These are phyloP conservation scores for Fraxinus ornus DNA, from an alignment of 305 asterid genomes.

Conservation along the genomic window DNA sequence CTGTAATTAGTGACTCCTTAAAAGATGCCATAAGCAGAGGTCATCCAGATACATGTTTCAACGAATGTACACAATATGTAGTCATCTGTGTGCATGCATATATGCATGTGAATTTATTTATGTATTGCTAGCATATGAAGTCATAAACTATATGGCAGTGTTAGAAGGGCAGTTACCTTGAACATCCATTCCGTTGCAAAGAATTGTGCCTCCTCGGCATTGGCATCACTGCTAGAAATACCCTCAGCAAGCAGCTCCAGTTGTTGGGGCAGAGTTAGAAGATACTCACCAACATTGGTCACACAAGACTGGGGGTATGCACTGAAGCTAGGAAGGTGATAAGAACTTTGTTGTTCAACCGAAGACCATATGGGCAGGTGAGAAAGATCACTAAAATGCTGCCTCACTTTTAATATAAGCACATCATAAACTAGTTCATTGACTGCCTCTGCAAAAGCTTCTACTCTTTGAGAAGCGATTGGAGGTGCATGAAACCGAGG, in stretches of 20 bases:
- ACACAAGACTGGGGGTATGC: conserved; percentile 91
- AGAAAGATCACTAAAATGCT: conserved; percentile 61
- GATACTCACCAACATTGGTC: conserved; percentile 91
- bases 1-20: background rate
- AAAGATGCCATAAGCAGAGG: background rate
- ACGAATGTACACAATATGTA: background rate
- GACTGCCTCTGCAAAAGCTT: conserved; percentile 89
- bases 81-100: background rate
- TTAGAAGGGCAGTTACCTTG: conserved; percentile 55
- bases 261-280: conserved; percentile 96
- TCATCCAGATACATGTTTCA: background rate
- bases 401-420: conserved; percentile 82
- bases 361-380: conserved; percentile 89
- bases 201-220: conserved; percentile 93
- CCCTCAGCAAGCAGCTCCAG: conserved; percentile 95
- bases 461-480: conserved; percentile 78
- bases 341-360: conserved; percentile 73
- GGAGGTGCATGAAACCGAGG: conserved; percentile 98
- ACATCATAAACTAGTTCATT: conserved; percentile 95
- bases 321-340: conserved; percentile 78
- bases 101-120: background rate
- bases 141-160: background rate
- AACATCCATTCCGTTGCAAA: conserved; percentile 99
- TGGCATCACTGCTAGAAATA: conserved; percentile 67
- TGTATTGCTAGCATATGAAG: background rate